Base-by-base conservation (phyloP, 768 basidiomycete genomes). In the Xerocomus potaroensis region DNA sequence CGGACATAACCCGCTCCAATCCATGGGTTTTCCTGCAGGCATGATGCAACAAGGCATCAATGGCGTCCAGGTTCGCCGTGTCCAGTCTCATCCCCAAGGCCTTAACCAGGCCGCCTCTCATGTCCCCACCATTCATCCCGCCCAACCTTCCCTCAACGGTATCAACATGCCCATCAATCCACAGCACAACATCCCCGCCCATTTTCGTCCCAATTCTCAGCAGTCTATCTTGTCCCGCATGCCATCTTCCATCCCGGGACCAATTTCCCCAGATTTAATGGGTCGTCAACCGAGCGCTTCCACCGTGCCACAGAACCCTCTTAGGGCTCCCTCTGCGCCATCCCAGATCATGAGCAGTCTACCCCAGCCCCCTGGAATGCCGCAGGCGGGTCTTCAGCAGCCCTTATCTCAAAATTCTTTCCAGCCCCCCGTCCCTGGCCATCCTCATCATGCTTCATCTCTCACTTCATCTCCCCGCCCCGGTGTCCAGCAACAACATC, bases 21-120 rank as follows among this genome's bases (percentile, higher is more conserved):
- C 60, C 53, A 71, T 76, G 65, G 59, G 55, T 40, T 78, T 77
- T 58, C 65, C 69, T 44, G 63, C 65, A 36, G 63, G 56, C 51
- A 69, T 73, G 58, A 71, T 78, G 65, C 69, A 62, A 56, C 70
- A 66, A 51, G 65, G 60, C 47, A 61, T 62, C 4, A 65, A 64
- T 51, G 65, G 69, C 33, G 60, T 60, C 36, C 56, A 51, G 16
- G 61, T 76, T 37, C 77, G 83, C 48, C 77, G 83, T 58, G 75
- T 74, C n/a, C 66, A 71, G 48, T 79, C 82, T 18, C 83, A 84
- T 64, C 74, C 80, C 5, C 73, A 76, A 51, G 63, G 56, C 63
- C 56, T 75, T 48, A 74, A 69, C 54, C 68, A 72, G 32, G 51
- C 62, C 12, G 65, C 61, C 40, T 64, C 51, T 23, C 72, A 71